Base-by-base conservation (phyloP, 306 rosid genomes). In the Citrullus colocynthis region DNA sequence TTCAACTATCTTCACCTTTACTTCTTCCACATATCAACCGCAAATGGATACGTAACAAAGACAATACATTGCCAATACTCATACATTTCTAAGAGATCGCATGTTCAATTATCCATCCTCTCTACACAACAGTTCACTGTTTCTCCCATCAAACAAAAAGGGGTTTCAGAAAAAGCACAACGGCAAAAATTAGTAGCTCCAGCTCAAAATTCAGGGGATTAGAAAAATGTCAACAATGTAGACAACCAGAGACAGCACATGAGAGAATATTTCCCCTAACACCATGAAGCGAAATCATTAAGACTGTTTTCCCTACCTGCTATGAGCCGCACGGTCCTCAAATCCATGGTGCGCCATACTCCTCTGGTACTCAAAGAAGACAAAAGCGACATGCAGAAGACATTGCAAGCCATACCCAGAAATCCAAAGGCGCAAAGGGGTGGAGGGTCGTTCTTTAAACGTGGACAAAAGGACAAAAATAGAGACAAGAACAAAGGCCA, bases 341-440 rank as follows among this genome's bases (percentile, higher is more conserved):
- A 58, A 75, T 10, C 78, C 81, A 15, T 75, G 11, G 55, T 78
- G 81, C 52, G 36, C 71, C 73, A 57, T 11, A 24, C 77, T 71
- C 52, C 77, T 17, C 63, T 83, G 88, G 60, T 83, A 87, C 78
- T 90, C 88, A 24, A 87, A 80, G 83, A 70, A 90, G 63, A 90
- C 89, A 52, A 86, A 92, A 75, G 82, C 85, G 11, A 88, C 84
- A 74, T 92, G 97, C 57, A 90, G 63, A 39, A 86, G 21, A 79
- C 96, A 90, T 85, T 88, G 96, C 14, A 86, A 67, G 49, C 88
- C 86, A 81, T 92, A 88, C 57, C 91, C 97, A 69, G 78, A 82
- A 15, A 92, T 85, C 97, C 97, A 92, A 7, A 86, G 66, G 79
- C 97, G 82, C 72, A 92, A 81, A 75, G 96, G 97, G 24, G 93